A percentile compares a stretch with the other conserved stretches of the same genome.
These are phyloP conservation scores for Neurospora discreta DNA, from an alignment of 495 filamentous ascomycete genomes.

Conservation along the genomic window DNA sequence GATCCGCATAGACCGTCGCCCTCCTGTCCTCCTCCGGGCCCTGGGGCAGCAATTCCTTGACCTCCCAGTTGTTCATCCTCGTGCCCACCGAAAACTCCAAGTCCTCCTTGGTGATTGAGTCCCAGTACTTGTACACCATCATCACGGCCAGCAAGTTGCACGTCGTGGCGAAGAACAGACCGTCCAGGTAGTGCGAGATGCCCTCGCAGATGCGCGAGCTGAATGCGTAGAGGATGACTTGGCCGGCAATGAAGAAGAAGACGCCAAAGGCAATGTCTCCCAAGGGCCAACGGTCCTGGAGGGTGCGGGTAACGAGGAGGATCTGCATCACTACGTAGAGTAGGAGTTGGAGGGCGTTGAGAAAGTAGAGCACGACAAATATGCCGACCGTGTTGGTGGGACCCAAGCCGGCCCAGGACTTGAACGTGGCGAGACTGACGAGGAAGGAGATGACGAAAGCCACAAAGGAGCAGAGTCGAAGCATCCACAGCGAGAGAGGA, in stretches of 20 bases:
- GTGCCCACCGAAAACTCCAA: slow-evolving; percentile 95
- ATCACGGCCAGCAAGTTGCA: slow-evolving; percentile 93
- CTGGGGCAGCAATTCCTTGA: slow-evolving; percentile 66
- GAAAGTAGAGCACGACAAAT: slow-evolving; percentile 85
- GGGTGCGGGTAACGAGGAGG: slow-evolving; percentile 75
- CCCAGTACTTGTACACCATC: slow-evolving; percentile 99
- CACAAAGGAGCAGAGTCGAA: slow-evolving; percentile 61
- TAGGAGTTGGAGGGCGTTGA: slow-evolving; percentile 76
- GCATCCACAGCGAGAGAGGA: slow-evolving; percentile 82
- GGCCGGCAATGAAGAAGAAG: slow-evolving; percentile 84
- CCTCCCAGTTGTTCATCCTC: slow-evolving; percentile 95
- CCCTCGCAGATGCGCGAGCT: slow-evolving; percentile 74
- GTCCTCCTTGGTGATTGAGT: slow-evolving; percentile 97
- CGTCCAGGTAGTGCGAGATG: slow-evolving; percentile 89
- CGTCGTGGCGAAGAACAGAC: slow-evolving; percentile 86
- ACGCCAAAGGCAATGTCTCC: slow-evolving; percentile 89
- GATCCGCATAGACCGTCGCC: slow-evolving; percentile 64
- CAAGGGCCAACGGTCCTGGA: slow-evolving; percentile 92
- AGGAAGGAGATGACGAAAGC: slow-evolving; percentile 85
- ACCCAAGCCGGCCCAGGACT: slow-evolving; percentile 74
- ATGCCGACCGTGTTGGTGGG: slow-evolving; percentile 79
- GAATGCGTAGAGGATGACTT: slow-evolving; percentile 86
- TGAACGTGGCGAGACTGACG: slow-evolving; percentile 86
- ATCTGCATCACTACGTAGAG: slow-evolving; percentile 85
- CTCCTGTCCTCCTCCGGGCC: slow-evolving; percentile 74